A percentile compares a stretch with the other conserved stretches of the same genome.
Conservation (phyloP, 495 filamentous ascomycete genomes). For the Entonaema liquescens region DNA sequence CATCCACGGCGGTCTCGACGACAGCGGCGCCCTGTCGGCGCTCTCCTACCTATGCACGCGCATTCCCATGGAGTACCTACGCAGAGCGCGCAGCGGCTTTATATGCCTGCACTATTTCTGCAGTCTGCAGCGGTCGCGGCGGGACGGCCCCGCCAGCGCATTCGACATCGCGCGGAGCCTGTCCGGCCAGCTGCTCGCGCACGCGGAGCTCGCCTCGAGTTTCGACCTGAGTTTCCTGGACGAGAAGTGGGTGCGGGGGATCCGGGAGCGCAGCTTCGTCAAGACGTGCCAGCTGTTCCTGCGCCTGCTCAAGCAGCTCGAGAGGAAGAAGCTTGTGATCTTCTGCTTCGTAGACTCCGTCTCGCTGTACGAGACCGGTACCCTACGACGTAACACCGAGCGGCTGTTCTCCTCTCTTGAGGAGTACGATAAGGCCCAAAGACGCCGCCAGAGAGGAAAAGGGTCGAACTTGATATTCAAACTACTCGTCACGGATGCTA, state of each 20-base stretch:
- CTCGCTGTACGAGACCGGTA: not conserved
- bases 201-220: not conserved
- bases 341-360: not conserved
- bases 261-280: not conserved
- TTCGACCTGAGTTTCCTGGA: not conserved
- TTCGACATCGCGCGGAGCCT: not conserved
- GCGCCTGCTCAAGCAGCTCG: not conserved
- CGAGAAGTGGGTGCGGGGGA: not conserved
- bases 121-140: not conserved
- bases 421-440: not conserved
- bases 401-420: not conserved
- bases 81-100: not conserved
- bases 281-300: not conserved
- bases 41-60: not conserved
- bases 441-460: not conserved
- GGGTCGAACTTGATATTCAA: not conserved
- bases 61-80: not conserved
- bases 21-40: not conserved
- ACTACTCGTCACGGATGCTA: not conserved
- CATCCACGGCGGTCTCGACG: not conserved
- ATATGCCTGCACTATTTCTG: not conserved
- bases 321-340: not conserved
- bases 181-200: not conserved
- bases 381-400: not conserved
- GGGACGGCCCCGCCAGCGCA: not conserved